These are phyloP conservation scores for Aspergillus steynii DNA, from an alignment of 495 filamentous ascomycete genomes.

Conservation along the genomic window DNA sequence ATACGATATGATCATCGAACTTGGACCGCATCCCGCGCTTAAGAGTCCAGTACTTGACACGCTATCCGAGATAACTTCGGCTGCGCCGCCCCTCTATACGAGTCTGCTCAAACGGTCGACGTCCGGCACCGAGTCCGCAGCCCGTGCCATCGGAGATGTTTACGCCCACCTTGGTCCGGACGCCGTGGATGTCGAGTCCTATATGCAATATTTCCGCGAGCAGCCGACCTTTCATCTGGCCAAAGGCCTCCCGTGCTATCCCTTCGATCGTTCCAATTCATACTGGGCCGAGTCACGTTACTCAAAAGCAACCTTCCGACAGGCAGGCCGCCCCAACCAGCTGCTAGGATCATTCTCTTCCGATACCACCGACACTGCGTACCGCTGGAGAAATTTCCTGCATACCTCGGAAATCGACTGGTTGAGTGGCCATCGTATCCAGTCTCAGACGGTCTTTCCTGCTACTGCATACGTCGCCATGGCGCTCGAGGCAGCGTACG, in stretches of 20 bases:
- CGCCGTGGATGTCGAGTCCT: neutral
- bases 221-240: neutral
- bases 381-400: slow-evolving; percentile 50
- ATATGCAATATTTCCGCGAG: neutral
- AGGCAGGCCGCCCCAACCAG: slow-evolving; percentile 32
- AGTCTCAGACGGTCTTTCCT: slow-evolving; percentile 43
- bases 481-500: slow-evolving; percentile 42
- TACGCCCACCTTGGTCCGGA: neutral
- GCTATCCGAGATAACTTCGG: neutral
- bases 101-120: neutral
- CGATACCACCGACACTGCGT: slow-evolving; percentile 38
- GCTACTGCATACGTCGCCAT: slow-evolving; percentile 47
- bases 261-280: neutral
- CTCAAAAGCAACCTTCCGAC: neutral
- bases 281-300: neutral
- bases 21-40: slow-evolving; percentile 18
- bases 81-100: neutral
- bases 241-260: neutral
- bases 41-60: slow-evolving; percentile 1
- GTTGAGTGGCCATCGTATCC: slow-evolving; percentile 46
- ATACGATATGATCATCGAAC: slow-evolving; percentile 13
- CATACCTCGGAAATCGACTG: slow-evolving; percentile 42
- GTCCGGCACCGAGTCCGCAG: neutral
- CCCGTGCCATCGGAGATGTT: neutral
- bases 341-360: slow-evolving; percentile 41